Evolutionary conservation across 345 rosid species (phyloP).

Genomic region (Corchorus capsularis): DNA sequence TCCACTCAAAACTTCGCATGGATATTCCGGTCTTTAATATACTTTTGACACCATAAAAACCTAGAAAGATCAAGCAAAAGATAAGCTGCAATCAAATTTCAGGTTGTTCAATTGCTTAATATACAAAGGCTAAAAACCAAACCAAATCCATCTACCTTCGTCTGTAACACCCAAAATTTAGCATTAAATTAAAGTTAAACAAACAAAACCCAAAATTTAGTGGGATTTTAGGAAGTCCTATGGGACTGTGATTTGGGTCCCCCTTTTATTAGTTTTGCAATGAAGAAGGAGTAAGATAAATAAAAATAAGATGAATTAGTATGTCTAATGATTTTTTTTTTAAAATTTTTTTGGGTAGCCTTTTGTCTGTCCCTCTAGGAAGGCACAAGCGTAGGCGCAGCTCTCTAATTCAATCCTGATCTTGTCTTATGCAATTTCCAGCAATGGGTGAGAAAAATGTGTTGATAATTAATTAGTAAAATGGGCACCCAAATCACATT

Average conservation of each 20-base stretch:
- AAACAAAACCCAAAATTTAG: background rate
- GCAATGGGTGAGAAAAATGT: background rate
- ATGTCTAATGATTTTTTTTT: background rate
- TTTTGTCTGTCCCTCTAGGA: background rate
- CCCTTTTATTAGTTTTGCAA: background rate
- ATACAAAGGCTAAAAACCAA: too few relatives aligned
- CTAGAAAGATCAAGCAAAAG: too few relatives aligned
- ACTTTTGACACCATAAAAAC: too few relatives aligned
- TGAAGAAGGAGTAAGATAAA: background rate
- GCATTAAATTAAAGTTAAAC: too few relatives aligned
- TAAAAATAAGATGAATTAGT: background rate
- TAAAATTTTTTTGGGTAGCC: background rate
- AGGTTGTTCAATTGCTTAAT: too few relatives aligned
- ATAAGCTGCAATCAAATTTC: too few relatives aligned
- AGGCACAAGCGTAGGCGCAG: background rate
- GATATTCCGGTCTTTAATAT: too few relatives aligned
- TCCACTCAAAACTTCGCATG: too few relatives aligned
- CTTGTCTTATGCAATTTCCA: background rate
- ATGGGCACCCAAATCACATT: constrained; percentile 7
- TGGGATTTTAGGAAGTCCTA: background rate
- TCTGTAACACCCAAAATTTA: too few relatives aligned
- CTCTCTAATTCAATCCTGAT: background rate
- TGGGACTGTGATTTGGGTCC: constrained; percentile 5
- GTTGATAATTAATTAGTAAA: background rate
- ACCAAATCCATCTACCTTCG: too few relatives aligned